Percentiles rank a stretch among this genome's conserved stretches.
Evolutionary conservation across 768 basidiomycete genomes (phyloP).

Genomic region (Suillus luteus): DNA sequence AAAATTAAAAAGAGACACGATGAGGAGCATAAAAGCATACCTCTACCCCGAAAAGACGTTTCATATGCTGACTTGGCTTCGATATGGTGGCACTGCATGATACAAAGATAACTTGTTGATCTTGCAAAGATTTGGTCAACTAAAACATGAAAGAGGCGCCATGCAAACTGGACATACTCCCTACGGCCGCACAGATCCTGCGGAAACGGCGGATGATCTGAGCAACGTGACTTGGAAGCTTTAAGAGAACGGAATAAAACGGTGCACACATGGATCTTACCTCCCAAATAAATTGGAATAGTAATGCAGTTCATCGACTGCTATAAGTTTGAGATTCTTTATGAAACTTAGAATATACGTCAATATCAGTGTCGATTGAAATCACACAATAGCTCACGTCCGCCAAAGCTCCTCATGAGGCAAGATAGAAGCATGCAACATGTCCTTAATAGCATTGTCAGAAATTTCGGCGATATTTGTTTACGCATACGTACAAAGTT

Average conservation of each 20-base stretch:
- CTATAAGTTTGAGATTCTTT: slow-evolving; percentile 73
- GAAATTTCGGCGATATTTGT: not conserved
- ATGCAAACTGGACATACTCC: slow-evolving; percentile 52
- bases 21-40: slow-evolving; percentile 20
- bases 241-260: slow-evolving; percentile 1
- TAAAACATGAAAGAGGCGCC: not conserved
- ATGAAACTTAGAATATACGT: slow-evolving; percentile 55
- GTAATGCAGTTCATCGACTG: slow-evolving; percentile 86
- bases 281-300: slow-evolving; percentile 82
- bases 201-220: slow-evolving; percentile 76
- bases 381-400: slow-evolving; percentile 41
- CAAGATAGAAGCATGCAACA: slow-evolving; percentile 80
- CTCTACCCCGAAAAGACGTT: slow-evolving; percentile 68
- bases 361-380: slow-evolving; percentile 5
- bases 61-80: slow-evolving; percentile 77
- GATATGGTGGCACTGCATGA: slow-evolving; percentile 89
- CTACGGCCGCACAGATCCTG: slow-evolving; percentile 72
- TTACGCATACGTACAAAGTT: slow-evolving; percentile 66
- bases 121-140: slow-evolving; percentile 28
- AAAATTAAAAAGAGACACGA: not conserved
- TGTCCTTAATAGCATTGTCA: slow-evolving; percentile 54
- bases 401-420: slow-evolving; percentile 87
- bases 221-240: slow-evolving; percentile 66
- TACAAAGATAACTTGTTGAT: slow-evolving; percentile 61
- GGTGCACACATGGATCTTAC: slow-evolving; percentile 36